Evolutionary conservation across 352 stramenopile genomes (phyloP).

Genomic region (Phytophthora capsici): DNA sequence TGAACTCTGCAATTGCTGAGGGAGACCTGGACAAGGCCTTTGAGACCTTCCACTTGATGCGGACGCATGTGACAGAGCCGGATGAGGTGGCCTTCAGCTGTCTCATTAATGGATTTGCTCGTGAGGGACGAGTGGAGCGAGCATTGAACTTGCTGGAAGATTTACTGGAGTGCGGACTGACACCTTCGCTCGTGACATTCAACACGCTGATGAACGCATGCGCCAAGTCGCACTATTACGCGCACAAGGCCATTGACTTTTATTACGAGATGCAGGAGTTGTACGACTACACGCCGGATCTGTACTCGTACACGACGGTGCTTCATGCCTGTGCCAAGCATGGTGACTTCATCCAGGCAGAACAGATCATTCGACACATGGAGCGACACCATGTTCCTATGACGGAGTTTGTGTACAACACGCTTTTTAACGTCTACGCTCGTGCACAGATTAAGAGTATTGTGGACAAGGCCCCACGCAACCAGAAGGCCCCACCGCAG

Average conservation of each 20-base stretch:
- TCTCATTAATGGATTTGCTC: constrained; percentile 80
- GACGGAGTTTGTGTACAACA: constrained; percentile 74
- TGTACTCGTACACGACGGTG: constrained; percentile 83
- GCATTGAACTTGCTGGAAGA: constrained; percentile 82
- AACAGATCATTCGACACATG: constrained; percentile 83
- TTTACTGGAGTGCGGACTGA: constrained; percentile 71
- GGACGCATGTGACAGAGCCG: constrained; percentile 70
- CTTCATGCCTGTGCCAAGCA: constrained; percentile 81
- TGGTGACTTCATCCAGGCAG: constrained; percentile 73
- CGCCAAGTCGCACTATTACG: constrained; percentile 86
- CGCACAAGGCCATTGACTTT: constrained; percentile 85
- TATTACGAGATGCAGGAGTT: constrained; percentile 90
- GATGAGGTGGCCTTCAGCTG: constrained; percentile 75
- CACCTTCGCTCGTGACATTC: constrained; percentile 77
- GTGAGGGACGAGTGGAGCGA: constrained; percentile 74
- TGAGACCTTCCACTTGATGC: constrained; percentile 88
- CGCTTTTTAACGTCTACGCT: constrained; percentile 82
- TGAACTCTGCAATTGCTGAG: constrained; percentile 78
- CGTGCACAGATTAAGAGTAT: constrained; percentile 74
- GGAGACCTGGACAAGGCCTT: constrained; percentile 82
- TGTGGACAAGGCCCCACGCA: constrained; percentile 71
- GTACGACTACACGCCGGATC: constrained; percentile 82
- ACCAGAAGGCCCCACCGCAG: constrained; percentile 41
- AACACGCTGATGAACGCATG: constrained; percentile 84
- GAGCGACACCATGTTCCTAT: constrained; percentile 68